Evolutionary conservation across 140 eudicot genomes (phyloP).

Genomic region (Stevia rebaudiana): DNA sequence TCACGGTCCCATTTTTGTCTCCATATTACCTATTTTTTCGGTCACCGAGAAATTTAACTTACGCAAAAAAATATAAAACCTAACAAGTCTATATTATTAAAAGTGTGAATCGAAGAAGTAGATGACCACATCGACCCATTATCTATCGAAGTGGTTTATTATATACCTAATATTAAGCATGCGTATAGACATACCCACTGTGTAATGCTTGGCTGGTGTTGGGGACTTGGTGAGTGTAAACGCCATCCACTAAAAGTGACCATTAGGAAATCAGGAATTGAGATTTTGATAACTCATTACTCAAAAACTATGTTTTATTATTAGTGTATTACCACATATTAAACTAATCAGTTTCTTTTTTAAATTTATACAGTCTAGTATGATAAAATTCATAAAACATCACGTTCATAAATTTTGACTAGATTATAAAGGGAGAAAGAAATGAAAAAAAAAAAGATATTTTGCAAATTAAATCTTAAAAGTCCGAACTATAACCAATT

Average conservation of each 20-base stretch:
- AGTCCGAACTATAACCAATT: too few relatives aligned
- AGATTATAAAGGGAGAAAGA: too few relatives aligned
- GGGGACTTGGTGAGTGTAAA: slow-evolving; percentile 14
- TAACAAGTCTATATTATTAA: background rate
- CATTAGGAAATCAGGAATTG: too few relatives aligned
- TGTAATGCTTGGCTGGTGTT: slow-evolving; percentile 4
- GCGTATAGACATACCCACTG: slow-evolving; percentile 22
- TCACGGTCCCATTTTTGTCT: background rate
- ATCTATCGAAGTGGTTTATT: slow-evolving; percentile 13
- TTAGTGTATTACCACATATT: background rate
- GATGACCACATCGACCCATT: slow-evolving; percentile 4
- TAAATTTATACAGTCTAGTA: too few relatives aligned
- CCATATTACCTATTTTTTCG: background rate
- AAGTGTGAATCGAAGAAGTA: background rate
- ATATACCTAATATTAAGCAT: slow-evolving; percentile 21
- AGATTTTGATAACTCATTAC: too few relatives aligned
- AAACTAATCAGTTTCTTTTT: background rate
- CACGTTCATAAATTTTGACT: too few relatives aligned
- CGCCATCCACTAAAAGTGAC: slow-evolving; percentile 17
- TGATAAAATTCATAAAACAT: too few relatives aligned
- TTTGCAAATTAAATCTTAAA: too few relatives aligned
- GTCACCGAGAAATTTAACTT: too few relatives aligned
- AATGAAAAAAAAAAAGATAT: too few relatives aligned
- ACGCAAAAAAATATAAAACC: background rate
- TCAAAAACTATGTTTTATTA: too few relatives aligned